Evolutionary conservation across 208 protist species (phyloP).

Genomic region (Polymyxa betae): DNA sequence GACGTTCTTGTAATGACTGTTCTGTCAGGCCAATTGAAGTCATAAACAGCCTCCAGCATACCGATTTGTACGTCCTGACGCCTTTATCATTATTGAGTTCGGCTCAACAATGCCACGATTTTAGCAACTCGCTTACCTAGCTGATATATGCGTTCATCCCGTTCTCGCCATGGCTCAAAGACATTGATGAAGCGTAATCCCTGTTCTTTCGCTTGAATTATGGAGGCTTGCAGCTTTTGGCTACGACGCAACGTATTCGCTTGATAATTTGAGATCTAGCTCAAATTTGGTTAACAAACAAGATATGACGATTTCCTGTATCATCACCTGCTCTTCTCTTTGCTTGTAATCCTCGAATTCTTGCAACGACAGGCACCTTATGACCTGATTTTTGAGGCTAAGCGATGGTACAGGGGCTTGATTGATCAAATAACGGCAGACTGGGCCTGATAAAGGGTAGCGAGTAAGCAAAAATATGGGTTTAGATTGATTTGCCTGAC

Average conservation of each 20-base stretch:
- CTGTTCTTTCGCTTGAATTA: not conserved
- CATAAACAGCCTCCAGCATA: conserved; percentile 10
- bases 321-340: not conserved
- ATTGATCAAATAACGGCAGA: not conserved
- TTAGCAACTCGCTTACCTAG: not conserved
- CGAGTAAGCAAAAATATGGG: not conserved
- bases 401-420: conserved; percentile 26
- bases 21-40: conserved; percentile 3
- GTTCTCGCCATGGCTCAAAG: not conserved
- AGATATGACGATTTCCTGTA: not conserved
- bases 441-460: not conserved
- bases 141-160: not conserved
- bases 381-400: conserved; percentile 36
- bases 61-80: not conserved
- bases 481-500: not conserved
- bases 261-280: not conserved
- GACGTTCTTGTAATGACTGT: conserved; percentile 18
- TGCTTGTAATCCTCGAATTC: not conserved
- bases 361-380: not conserved
- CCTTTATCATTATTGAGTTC: not conserved
- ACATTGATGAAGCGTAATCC: not conserved
- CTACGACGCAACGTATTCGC: not conserved
- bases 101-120: not conserved
- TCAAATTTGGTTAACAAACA: not conserved
- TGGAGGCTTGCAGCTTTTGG: not conserved